Percentiles rank a stretch among this genome's conserved stretches.
These are phyloP conservation scores for Zasmidium citrigriseum DNA, from an alignment of 2,329 filamentous ascomycete genomes.

Conservation along the genomic window DNA sequence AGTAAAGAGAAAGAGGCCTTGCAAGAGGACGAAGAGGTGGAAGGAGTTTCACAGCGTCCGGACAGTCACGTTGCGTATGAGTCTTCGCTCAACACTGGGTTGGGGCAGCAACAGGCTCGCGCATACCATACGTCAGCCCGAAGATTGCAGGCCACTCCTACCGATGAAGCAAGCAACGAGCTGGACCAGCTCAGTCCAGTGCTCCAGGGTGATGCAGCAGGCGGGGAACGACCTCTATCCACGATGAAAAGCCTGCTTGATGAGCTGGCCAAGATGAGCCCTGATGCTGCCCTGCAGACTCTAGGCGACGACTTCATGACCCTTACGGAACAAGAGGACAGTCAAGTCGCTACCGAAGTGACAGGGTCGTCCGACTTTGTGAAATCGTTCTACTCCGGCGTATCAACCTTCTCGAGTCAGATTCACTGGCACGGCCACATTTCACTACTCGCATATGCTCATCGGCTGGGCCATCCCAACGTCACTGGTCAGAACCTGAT, in stretches of 20 bases:
- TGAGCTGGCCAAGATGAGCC: background rate
- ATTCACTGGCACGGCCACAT: conserved; percentile 1
- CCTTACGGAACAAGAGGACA: background rate
- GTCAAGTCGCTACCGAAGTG: background rate
- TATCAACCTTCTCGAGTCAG: background rate
- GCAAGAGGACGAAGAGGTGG: background rate
- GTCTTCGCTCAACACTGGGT: background rate
- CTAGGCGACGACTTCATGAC: background rate
- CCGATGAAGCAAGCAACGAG: background rate
- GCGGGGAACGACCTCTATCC: no score
- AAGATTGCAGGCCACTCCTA: background rate
- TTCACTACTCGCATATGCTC: background rate
- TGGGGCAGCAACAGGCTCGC: conserved; percentile 5
- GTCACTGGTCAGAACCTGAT: background rate
- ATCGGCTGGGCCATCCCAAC: background rate
- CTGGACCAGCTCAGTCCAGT: no score
- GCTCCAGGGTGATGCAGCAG: background rate
- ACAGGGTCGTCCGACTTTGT: background rate
- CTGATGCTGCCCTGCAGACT: background rate
- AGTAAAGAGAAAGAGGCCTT: conserved; percentile 25
- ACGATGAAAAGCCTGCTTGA: background rate
- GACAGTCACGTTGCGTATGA: no score
- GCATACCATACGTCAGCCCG: conserved; percentile 6
- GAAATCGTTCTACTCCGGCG: background rate
- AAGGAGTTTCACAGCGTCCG: no score